A percentile compares a stretch with the other conserved stretches of the same genome.
Evolutionary conservation across 192 early-diverging fungal genomes (phyloP).

Genomic region (Gryganskiella cystojenkinii): DNA sequence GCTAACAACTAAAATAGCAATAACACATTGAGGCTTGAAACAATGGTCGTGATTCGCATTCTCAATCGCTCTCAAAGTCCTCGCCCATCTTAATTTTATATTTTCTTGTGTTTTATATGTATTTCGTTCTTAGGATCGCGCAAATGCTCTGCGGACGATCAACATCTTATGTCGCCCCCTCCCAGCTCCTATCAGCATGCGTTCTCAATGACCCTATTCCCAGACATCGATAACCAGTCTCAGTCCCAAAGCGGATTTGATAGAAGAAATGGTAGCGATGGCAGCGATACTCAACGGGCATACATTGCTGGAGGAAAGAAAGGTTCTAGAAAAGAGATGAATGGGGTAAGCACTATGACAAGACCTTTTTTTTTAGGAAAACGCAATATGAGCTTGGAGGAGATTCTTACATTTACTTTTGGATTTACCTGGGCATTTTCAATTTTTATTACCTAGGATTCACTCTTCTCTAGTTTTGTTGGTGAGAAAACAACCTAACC

Average conservation of each 20-base stretch:
- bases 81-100: not conserved
- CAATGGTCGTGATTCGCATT: no score
- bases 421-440: no score
- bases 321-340: conserved; percentile 20
- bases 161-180: not conserved
- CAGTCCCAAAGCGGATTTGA: conserved; percentile 10
- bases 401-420: no score
- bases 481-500: no score
- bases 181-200: conserved; percentile 8
- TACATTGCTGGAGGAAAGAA: conserved; percentile 31
- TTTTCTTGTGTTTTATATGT: not conserved
- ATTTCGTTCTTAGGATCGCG: conserved; percentile 19
- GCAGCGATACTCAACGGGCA: conserved; percentile 15
- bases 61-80: no score
- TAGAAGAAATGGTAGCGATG: conserved; percentile 21
- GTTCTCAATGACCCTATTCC: conserved; percentile 22
- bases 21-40: no score
- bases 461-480: conserved; percentile 10
- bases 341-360: not conserved
- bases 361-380: not conserved
- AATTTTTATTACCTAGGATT: not conserved
- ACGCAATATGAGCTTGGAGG: no score
- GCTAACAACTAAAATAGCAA: no score
- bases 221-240: conserved; percentile 12
- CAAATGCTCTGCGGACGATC: conserved; percentile 37